Percentiles rank a stretch among this genome's conserved stretches.
phyloP scores from a whole-genome alignment of 106 monocot species.

The Narthecium ossifragum region DNA sequence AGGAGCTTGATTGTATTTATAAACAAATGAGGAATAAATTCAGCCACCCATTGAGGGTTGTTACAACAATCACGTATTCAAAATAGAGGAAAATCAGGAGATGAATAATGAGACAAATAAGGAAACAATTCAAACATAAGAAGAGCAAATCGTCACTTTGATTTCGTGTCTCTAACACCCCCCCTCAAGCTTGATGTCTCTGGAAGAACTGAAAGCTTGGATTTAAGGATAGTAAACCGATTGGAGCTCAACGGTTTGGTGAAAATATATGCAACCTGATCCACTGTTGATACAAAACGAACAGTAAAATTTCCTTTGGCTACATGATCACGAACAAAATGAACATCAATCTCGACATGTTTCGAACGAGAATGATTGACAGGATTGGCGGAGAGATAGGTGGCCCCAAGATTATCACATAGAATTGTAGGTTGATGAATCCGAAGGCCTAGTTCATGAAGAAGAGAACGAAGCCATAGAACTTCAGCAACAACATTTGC shows the following conservation, averaged over 20 bases:
- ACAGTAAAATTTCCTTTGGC: background rate
- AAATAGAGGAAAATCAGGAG: no score
- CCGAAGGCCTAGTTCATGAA: background rate
- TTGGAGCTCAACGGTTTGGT: background rate
- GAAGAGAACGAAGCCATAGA: background rate
- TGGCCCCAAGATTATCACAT: slow-evolving; percentile 15
- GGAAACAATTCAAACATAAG: no score
- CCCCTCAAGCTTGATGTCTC: background rate
- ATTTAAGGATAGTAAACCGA: background rate
- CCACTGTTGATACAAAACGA: background rate
- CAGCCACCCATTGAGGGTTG: no score
- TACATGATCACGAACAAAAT: slow-evolving; percentile 1
- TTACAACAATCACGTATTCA: no score
- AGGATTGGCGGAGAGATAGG: slow-evolving; percentile 3
- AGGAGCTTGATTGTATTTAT: no score
- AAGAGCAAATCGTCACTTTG: no score
- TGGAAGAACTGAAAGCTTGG: background rate
- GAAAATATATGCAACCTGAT: background rate
- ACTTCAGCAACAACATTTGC: slow-evolving; percentile 1
- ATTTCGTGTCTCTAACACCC: background rate
- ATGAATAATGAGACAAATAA: no score
- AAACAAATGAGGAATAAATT: no score
- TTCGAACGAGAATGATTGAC: slow-evolving; percentile 12
- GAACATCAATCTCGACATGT: slow-evolving; percentile 15
- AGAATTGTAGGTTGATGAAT: background rate